Evolutionary conservation across 805 yeast genomes (phyloP), one percentile per base, ranked within the genome.

Genomic region (Isabelozyma rhagii): DNA sequence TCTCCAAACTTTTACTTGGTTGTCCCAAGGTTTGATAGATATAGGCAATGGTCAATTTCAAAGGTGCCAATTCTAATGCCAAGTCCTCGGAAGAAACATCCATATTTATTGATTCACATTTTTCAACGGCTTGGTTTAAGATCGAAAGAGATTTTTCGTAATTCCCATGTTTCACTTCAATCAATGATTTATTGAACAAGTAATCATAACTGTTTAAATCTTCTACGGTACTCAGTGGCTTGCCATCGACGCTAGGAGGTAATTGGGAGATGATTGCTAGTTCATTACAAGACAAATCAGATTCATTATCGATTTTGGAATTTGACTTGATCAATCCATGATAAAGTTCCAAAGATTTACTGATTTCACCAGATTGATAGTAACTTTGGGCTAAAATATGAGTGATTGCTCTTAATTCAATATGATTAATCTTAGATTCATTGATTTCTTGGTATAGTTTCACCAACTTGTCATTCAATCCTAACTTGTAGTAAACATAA

Each of bases 191-290:
- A 66, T 87, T 87, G 71, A 84, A 86, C 4, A 74, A 60, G 47
- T 74, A 74, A 59, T 87, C 93, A 58, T 85, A 84, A 8, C 52
- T 56, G n/a, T 48, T 17, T 21, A 28, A n/a, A 4, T 11, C 48
- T 14, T 51, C 53, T 10, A 31, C n/a, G 6, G 36, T 43, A 4
- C 53, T 15, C 47, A 13, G 34, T 31, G 13, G 40, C 42, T 17
- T 36, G 15, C 31, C 50, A 36, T 45, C 45, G 27, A 29, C 39
- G 9, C 47, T 46, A 29, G 47, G 43, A 10, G 31, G 28, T 18
- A 66, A 61, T 60, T 81, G 87, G 9, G 88, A 81, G 21, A 80
- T 66, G n/a, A 82, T 75, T 3, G 92, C 90, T 51, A 85, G 75
- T 63, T 85, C 87, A 61, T 87, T 87, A 42, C 84, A 84, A 28